Evolutionary conservation across 768 basidiomycete species (phyloP), one percentile per base, ranked within the genome.

Genomic region (Kwoniella sp.): DNA sequence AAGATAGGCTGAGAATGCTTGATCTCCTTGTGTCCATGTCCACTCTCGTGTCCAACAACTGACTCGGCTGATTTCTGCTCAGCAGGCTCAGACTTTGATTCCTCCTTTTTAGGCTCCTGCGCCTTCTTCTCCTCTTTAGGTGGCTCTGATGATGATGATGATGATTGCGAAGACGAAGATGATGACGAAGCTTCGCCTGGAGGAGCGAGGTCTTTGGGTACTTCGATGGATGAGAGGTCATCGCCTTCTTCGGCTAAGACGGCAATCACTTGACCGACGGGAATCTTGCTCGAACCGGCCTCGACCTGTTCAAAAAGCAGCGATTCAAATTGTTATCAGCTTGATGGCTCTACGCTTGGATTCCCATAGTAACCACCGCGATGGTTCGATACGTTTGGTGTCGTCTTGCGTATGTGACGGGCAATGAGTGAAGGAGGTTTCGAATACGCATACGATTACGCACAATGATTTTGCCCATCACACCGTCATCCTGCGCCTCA

Each of bases 221-320:
- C 73, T 72, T 91, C 84, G 49, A 97, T 85, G 74, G 89, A 88
- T 56, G 92, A 87, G 63, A 97, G 87, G 80, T 97, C 90, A 80
- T 99, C 95, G 8, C 95, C 95, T 80, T 94, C 91, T 77, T 99
- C 94, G 26, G 92, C 94, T 8, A 97, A 85, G 47, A 99, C 83
- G 1, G 92, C 95, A 71, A 99, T 98, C 22, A 88, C 79, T 78
- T 88, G 88, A 50, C 96, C 96, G 49, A 98, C 90, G 0, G 87
- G 84, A 58, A 99, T 84, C 73, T 88, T 88, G 76, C 92, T 91
- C 1, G 90, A 81, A 51, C 94, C 93, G 54, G 91, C 90, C 29
- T 83, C 83, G 47, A 83, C 79, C 91, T 92, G 79, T 33, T 33
- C 33, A 33, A 36, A n/a, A n/a, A n/a, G n/a, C n/a, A n/a, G n/a